Base-by-base conservation (phyloP, 78 protist species). In the Isochrysis galbana region DNA sequence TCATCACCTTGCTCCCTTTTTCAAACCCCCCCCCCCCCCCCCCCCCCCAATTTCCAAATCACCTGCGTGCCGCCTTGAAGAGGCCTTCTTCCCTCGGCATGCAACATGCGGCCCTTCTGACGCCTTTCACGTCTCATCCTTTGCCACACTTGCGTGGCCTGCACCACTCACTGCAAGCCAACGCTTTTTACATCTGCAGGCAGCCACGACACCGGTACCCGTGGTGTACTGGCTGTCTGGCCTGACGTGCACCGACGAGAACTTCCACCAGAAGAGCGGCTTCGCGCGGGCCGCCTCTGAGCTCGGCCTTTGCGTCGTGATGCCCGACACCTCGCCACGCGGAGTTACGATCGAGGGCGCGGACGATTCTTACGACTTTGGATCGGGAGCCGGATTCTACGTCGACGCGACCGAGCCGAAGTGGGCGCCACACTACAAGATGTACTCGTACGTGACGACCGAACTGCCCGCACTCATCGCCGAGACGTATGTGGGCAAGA, bases 251-350 rank as follows among this genome's bases (percentile, higher is more conserved):
- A 97, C 94, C 19, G 97, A 97, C 44, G 96, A 97, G 87, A 97
- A 97, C 95, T 95, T 97, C 48, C 74, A 90, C 47, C 84, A 69
- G 44, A 36, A 72, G 82, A 0, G 25, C 4, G 88, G 88, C 11
- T 44, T 80, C 55, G n/a, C 5, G 55, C 39, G 26, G 55, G 34
- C 0, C 55, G 98, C 97, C 0, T 61, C 94, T n/a, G 14, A 94
- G 67, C 69, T 39, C 47, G 95, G 94, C 39, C 10, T 96, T 39
- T 61, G 94, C 29, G 42, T 97, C 39, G 92, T 96, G 83, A 67
- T 93, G 74, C 98, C 99, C 0, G 99, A 98, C 95, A 98, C 98
- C 10, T 90, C 95, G 69, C 99, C 99, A 29, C 92, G 96, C 90
- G 97, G 97, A 42, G 94, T 88, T 19, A 92, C 34, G 5, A 38